A percentile compares a stretch with the other conserved stretches of the same genome.
Conservation (phyloP, 2,329 filamentous ascomycete species). For the Thelonectria discophora region DNA sequence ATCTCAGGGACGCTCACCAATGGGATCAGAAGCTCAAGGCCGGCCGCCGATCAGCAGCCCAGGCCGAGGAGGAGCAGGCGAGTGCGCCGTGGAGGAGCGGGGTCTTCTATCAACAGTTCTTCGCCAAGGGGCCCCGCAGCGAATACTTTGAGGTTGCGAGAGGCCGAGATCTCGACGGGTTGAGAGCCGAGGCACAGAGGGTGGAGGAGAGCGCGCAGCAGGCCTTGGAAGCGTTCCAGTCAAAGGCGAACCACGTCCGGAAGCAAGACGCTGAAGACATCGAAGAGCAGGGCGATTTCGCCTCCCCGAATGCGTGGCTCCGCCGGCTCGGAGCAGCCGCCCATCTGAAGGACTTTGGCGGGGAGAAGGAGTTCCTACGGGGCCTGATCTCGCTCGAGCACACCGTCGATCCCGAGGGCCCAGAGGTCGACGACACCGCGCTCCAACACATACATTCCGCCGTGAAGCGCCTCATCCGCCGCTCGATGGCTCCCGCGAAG, state of each 20-base stretch:
- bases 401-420: too few species aligned
- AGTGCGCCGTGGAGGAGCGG: too few species aligned
- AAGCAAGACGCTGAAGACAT: not conserved
- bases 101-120: conserved; percentile 1
- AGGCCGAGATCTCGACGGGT: not conserved
- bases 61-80: too few species aligned
- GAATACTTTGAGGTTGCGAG: not conserved
- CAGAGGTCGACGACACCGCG: not conserved
- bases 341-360: not conserved
- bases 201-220: not conserved
- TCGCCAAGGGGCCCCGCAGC: not conserved
- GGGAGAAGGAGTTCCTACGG: not conserved
- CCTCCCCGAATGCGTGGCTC: not conserved
- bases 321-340: not conserved
- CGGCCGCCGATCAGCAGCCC: too few species aligned
- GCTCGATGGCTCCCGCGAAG: not conserved
- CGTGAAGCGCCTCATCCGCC: not conserved
- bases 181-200: not conserved
- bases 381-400: not conserved
- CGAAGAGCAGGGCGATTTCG: not conserved
- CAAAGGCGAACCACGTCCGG: not conserved
- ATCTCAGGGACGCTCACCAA: too few species aligned
- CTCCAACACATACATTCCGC: not conserved
- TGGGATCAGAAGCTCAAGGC: too few species aligned
- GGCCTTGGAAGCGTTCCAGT: not conserved